Percentiles rank a stretch among this genome's conserved stretches.
Conservation (phyloP, 495 filamentous ascomycete species). For the Aspergillus egyptiacus region DNA sequence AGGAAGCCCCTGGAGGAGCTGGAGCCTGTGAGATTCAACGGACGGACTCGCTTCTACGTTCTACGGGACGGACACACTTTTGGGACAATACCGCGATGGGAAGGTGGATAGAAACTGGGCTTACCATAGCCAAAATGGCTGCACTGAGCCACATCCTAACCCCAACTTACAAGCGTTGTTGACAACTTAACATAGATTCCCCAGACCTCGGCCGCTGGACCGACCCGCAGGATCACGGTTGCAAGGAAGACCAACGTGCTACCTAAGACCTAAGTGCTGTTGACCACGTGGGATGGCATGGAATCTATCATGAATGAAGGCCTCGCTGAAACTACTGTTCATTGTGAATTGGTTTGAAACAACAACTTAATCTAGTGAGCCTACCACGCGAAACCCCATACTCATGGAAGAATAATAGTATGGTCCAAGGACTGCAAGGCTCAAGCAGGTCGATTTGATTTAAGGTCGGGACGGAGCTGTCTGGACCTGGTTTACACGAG, state of each 20-base stretch:
- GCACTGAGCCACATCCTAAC: too few relatives aligned
- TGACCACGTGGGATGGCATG: too few relatives aligned
- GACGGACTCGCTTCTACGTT: background rate
- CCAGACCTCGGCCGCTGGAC: constrained; percentile 10
- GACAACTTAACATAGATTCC: background rate
- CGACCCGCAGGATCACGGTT: constrained; percentile 2
- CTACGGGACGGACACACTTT: background rate
- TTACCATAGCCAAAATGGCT: background rate
- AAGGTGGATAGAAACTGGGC: background rate
- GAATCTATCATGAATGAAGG: background rate
- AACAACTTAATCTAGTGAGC: background rate
- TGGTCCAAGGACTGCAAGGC: too few relatives aligned
- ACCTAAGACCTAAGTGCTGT: too few relatives aligned
- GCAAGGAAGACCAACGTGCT: background rate
- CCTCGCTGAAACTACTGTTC: constrained; percentile 3
- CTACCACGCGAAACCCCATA: background rate
- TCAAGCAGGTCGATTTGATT: constrained; percentile 11
- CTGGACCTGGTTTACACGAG: constrained; percentile 25
- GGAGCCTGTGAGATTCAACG: background rate
- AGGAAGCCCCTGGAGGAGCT: background rate
- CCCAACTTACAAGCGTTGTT: background rate
- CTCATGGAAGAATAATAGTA: background rate
- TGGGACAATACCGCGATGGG: background rate
- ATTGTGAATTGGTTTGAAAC: too few relatives aligned
- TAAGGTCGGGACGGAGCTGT: constrained; percentile 9